These are phyloP conservation scores for Curvularia sp. DNA, from an alignment of 2,329 filamentous ascomycete species.

Conservation along the genomic window DNA sequence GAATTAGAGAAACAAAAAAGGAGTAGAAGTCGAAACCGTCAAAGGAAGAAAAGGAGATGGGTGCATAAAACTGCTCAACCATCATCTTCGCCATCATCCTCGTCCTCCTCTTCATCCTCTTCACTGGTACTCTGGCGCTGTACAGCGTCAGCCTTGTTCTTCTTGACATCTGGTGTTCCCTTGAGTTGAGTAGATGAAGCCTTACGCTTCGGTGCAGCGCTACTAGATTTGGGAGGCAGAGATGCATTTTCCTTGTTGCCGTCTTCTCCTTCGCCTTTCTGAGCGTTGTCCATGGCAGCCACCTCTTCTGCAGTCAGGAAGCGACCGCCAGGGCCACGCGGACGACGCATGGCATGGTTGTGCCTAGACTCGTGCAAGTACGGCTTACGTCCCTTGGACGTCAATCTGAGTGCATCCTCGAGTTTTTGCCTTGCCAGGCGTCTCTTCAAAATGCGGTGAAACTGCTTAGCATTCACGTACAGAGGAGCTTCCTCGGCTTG, in stretches of 20 bases:
- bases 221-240: slow-evolving; percentile 33
- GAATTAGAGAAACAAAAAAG: slow-evolving; percentile 18
- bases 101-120: slow-evolving; percentile 61
- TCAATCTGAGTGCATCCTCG: slow-evolving; percentile 89
- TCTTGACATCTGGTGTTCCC: slow-evolving; percentile 54
- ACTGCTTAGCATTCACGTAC: slow-evolving; percentile 98
- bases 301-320: slow-evolving; percentile 98
- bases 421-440: slow-evolving; percentile 91
- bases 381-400: slow-evolving; percentile 93
- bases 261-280: slow-evolving; percentile 40
- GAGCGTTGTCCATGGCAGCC: slow-evolving; percentile 74
- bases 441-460: slow-evolving; percentile 94
- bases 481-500: slow-evolving; percentile 86
- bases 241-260: slow-evolving; percentile 52
- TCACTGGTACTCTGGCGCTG: slow-evolving; percentile 58
- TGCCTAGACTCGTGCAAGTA: slow-evolving; percentile 97
- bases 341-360: slow-evolving; percentile 96
- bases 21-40: slow-evolving; percentile 21
- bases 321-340: slow-evolving; percentile 89
- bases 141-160: slow-evolving; percentile 55
- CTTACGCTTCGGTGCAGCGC: slow-evolving; percentile 43
- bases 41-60: slow-evolving; percentile 10
- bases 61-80: slow-evolving; percentile 29
- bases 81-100: slow-evolving; percentile 60
- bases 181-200: slow-evolving; percentile 42